phyloP scores from a whole-genome alignment of 2,329 filamentous ascomycete genomes.

The Alternaria novae-zelandiae region DNA sequence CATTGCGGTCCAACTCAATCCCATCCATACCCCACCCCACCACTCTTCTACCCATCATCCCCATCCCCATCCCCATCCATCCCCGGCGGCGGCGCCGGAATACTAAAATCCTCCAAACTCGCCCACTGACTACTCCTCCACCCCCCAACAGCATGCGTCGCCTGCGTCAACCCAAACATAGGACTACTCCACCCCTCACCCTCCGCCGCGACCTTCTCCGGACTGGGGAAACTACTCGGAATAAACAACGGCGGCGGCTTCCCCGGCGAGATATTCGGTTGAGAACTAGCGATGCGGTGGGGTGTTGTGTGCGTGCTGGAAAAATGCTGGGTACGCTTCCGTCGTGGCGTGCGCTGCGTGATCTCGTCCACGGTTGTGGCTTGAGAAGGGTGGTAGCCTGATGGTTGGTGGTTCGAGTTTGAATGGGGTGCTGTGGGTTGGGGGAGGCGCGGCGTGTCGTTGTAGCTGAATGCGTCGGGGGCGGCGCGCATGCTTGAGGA shows the following conservation, averaged over 20 bases:
- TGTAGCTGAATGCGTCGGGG: conserved; percentile 36
- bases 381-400: conserved; percentile 32
- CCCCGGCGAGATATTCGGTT: conserved; percentile 26
- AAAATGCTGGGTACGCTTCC: conserved; percentile 15
- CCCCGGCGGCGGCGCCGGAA: conserved; percentile 37
- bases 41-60: conserved; percentile 9
- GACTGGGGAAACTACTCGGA: conserved; percentile 44
- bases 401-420: conserved; percentile 2
- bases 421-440: neutral
- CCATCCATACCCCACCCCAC: neutral
- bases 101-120: conserved; percentile 43
- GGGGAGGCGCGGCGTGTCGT: conserved; percentile 24
- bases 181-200: conserved; percentile 39
- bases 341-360: conserved; percentile 30
- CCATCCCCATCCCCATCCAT: neutral
- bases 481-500: conserved; percentile 39
- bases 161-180: conserved; percentile 20
- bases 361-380: conserved; percentile 43
- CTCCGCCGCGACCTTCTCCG: conserved; percentile 22
- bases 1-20: neutral
- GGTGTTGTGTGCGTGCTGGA: conserved; percentile 33
- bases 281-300: conserved; percentile 25
- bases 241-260: conserved; percentile 42
- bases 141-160: neutral
- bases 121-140: conserved; percentile 22